A percentile compares a stretch with the other conserved stretches of the same genome.
Conservation (phyloP, 495 filamentous ascomycete species). For the Neurospora intermedia region DNA sequence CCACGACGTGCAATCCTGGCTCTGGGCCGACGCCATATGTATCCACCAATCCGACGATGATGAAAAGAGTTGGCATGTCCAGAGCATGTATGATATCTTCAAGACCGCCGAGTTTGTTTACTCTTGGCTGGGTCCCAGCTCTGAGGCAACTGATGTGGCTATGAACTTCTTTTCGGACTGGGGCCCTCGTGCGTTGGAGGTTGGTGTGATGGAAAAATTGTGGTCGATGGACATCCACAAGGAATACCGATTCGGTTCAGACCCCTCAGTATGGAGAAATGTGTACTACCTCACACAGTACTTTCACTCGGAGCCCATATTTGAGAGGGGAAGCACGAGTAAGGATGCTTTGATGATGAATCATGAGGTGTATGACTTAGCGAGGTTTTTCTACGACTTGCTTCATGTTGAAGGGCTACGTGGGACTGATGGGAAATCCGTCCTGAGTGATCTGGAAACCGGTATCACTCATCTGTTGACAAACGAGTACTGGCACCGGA, state of each 20-base stretch:
- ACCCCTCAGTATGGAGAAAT: no score
- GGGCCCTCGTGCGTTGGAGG: not conserved
- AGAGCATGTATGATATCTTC: not conserved
- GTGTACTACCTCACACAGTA: rapidly evolving
- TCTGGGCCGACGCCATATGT: not conserved
- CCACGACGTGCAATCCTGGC: not conserved
- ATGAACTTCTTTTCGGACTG: not conserved
- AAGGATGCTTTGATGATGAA: not conserved
- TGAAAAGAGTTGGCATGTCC: not conserved
- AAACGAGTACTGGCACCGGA: not conserved
- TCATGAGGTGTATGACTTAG: not conserved
- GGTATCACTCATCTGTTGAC: not conserved
- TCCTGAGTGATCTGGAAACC: not conserved
- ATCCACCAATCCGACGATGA: not conserved
- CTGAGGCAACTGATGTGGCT: not conserved
- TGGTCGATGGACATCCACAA: not conserved
- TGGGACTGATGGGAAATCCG: not conserved
- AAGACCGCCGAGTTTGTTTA: not conserved
- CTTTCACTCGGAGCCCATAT: not conserved
- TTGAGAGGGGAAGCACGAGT: not conserved
- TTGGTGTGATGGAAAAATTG: not conserved
- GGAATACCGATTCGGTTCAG: no score
- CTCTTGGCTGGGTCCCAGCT: not conserved
- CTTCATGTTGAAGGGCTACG: not conserved
- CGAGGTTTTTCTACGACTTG: not conserved